These are phyloP conservation scores for Cryptosporidium bovis DNA, from an alignment of 169 alveolate species.

Conservation along the genomic window DNA sequence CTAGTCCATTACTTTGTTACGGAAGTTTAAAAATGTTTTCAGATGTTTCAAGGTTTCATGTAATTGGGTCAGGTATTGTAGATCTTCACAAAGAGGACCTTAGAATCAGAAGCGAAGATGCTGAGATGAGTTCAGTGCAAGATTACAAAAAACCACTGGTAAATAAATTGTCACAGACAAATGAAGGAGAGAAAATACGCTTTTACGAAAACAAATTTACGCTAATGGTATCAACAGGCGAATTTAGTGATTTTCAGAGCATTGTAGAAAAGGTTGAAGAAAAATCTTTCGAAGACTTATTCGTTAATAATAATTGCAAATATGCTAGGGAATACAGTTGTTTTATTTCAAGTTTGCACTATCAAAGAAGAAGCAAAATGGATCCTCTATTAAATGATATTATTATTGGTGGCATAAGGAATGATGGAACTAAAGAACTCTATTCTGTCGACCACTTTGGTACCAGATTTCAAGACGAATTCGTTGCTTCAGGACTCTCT, in stretches of 20 bases:
- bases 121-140: constrained; percentile 15
- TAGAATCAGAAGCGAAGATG: constrained; percentile 14
- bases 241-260: constrained; percentile 59
- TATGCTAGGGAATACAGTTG: constrained; percentile 53
- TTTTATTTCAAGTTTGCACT: constrained; percentile 39
- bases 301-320: constrained; percentile 16
- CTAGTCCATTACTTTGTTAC: constrained; percentile 56
- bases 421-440: constrained; percentile 77
- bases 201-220: constrained; percentile 39
- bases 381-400: constrained; percentile 77
- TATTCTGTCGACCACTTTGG: constrained; percentile 80
- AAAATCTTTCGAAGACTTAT: constrained; percentile 42
- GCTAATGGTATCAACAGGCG: constrained; percentile 44
- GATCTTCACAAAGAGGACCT: constrained; percentile 27
- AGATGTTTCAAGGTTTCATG: constrained; percentile 62
- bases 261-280: constrained; percentile 57
- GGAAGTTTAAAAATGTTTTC: constrained; percentile 58
- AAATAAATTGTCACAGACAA: constrained; percentile 7
- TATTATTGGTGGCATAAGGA: constrained; percentile 78
- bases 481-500: constrained; percentile 78
- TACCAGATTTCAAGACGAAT: constrained; percentile 77
- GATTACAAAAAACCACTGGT: constrained; percentile 32
- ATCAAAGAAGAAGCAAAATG: constrained; percentile 76
- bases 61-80: constrained; percentile 33
- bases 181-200: constrained; percentile 31